phyloP scores from a whole-genome alignment of 129 eudicot genomes.

The Mikania micrantha region DNA sequence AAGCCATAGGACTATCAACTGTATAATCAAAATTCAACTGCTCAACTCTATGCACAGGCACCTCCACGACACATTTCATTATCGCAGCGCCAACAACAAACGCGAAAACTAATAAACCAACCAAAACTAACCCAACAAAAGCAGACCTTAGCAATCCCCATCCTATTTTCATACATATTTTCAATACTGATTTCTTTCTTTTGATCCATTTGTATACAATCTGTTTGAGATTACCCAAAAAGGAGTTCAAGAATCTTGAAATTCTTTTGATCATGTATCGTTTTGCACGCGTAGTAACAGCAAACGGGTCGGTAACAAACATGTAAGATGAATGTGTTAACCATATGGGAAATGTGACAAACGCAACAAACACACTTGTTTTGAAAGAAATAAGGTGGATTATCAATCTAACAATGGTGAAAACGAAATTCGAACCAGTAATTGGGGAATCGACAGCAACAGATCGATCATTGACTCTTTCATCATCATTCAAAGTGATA shows the following conservation, averaged over 20 bases:
- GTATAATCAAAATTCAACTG: slow-evolving; percentile 60
- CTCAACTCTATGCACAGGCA: slow-evolving; percentile 30
- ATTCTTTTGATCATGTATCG: slow-evolving; percentile 8
- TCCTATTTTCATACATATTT: slow-evolving; percentile 30
- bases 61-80: slow-evolving; percentile 34
- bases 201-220: slow-evolving; percentile 26
- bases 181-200: slow-evolving; percentile 27
- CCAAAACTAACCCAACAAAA: slow-evolving; percentile 37
- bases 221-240: slow-evolving; percentile 17
- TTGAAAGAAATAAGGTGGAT: slow-evolving; percentile 32
- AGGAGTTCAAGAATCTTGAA: slow-evolving; percentile 7
- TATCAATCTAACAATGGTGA: slow-evolving; percentile 12
- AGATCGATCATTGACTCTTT: background rate
- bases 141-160: slow-evolving; percentile 41
- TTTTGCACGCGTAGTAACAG: slow-evolving; percentile 17
- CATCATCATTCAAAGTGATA: slow-evolving; percentile 1
- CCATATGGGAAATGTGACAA: slow-evolving; percentile 43
- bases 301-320: slow-evolving; percentile 38
- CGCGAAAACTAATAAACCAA: slow-evolving; percentile 34
- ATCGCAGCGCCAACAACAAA: slow-evolving; percentile 32
- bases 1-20: slow-evolving; percentile 45
- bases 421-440: slow-evolving; percentile 23
- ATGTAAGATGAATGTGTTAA: slow-evolving; percentile 26
- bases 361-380: slow-evolving; percentile 26
- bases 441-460: slow-evolving; percentile 20